Evolutionary conservation across 2,329 filamentous ascomycete genomes (phyloP), one percentile per base, ranked within the genome.

Genomic region (Paraconiothyrium brasiliense): DNA sequence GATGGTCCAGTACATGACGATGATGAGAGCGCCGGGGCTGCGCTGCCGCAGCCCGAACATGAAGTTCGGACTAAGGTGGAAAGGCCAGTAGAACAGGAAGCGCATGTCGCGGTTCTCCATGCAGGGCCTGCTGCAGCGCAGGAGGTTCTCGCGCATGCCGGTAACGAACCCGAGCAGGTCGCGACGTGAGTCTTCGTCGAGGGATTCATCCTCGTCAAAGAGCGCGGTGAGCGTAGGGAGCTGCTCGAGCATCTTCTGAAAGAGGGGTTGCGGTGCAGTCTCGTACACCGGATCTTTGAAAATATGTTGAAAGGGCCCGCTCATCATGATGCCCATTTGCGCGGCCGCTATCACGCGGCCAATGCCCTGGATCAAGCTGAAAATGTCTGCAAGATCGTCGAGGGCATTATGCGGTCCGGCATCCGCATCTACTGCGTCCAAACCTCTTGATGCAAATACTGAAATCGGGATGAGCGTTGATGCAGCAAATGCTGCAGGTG

Each of bases 1-100:
- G 13, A 78, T 70, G 14, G 76, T 72, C 59, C 79, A 82, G 56
- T 79, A 71, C 48, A 79, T 76, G 14, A 82, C 58, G 24, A 82
- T 60, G 2, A 77, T 71, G 22, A 82, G 63, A 2, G 78, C 76
- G 1, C 71, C 73, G 8, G 78, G 70, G 16, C 77, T 68, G 24
- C 67, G 66, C 41, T 73, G 66, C 6, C 73, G 72, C 1, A 81
- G 59, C 48, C 76, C 57, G 1, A 61, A 58, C 20, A 78, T 59
- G 57, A 77, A 82, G 5, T 67, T 73, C 1, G 70, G 57, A 5
- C 69, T 66, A 5, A 82, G 62, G 9, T 75, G 71, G 39, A 79
- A 66, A 8, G 80, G 79, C 80, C 79, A 82, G 37, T 71, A 71
- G 50, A 73, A 78, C 44, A 75, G 60, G 47, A 76, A 74, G n/a